Conservation (phyloP, 106 monocot genomes). For the Dendrobium chrysotoxum region DNA sequence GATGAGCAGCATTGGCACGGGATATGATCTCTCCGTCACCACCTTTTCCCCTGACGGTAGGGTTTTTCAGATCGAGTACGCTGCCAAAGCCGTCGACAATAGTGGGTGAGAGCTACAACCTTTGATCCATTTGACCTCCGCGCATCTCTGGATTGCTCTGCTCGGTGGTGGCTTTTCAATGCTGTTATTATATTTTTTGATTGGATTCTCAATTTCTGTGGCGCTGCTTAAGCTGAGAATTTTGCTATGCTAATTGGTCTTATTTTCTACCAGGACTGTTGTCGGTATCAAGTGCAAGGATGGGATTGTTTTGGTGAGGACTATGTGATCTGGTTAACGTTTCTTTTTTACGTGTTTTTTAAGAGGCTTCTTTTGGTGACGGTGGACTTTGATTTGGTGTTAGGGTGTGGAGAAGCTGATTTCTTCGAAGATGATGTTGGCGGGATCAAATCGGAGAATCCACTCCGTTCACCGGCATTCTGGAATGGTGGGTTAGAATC, state of each 20-base stretch:
- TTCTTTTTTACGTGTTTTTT: background rate
- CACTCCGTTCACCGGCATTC: conserved; percentile 62
- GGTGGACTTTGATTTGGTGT: conserved; percentile 9
- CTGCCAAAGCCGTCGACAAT: conserved; percentile 95
- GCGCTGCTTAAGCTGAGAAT: background rate
- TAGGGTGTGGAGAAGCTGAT: conserved; percentile 78
- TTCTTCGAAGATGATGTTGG: conserved; percentile 64
- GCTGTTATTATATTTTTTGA: too few species aligned
- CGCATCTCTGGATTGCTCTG: background rate
- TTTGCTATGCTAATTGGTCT: background rate
- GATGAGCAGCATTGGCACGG: conserved; percentile 98
- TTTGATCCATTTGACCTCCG: background rate
- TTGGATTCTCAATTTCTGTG: too few species aligned
- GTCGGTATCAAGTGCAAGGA: conserved; percentile 99
- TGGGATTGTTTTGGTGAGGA: conserved; percentile 78
- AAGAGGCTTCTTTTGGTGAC: background rate
- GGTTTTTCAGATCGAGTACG: conserved; percentile 98
- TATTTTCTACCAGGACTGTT: conserved; percentile 50
- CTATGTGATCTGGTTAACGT: background rate
- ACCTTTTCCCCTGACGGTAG: conserved; percentile 96
- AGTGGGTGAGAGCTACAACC: conserved; percentile 53
- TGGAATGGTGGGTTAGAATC: conserved; percentile 31
- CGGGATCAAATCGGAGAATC: conserved; percentile 63
- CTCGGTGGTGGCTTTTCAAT: background rate
- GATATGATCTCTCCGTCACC: conserved; percentile 95